phyloP scores from a whole-genome alignment of 106 monocot genomes.

The Dactylorhiza incarnata region DNA sequence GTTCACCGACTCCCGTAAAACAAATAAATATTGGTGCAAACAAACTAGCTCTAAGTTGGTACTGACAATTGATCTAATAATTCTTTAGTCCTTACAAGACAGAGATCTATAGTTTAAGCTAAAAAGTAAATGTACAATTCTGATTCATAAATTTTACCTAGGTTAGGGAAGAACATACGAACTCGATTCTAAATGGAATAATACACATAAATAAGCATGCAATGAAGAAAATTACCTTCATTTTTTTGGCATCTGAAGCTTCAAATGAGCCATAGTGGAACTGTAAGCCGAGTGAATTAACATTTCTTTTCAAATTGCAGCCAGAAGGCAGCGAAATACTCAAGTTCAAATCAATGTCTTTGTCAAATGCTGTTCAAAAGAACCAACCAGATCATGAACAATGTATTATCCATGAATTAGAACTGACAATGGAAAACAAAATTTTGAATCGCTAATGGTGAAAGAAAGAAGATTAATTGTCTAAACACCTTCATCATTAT shows the following conservation, averaged over 20 bases:
- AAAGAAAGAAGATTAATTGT: background rate
- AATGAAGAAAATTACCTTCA: slow-evolving; percentile 22
- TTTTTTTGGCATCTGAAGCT: slow-evolving; percentile 22
- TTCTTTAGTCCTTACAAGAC: background rate
- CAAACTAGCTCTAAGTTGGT: background rate
- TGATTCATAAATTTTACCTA: background rate
- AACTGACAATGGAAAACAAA: background rate
- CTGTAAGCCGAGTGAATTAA: slow-evolving; percentile 9
- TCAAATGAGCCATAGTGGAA: slow-evolving; percentile 19
- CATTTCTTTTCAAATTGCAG: slow-evolving; percentile 24
- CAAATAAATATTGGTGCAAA: no score
- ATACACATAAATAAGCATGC: background rate
- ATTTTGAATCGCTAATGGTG: background rate
- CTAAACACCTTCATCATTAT: slow-evolving; percentile 26
- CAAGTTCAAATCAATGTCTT: slow-evolving; percentile 57
- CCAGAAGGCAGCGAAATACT: slow-evolving; percentile 54
- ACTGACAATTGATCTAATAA: background rate
- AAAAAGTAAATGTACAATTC: background rate
- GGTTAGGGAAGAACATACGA: background rate
- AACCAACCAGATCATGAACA: background rate
- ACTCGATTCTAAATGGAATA: background rate
- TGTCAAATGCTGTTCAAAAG: slow-evolving; percentile 1
- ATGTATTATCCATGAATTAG: background rate
- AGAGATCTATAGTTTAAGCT: background rate
- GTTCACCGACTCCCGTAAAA: no score